Percentiles rank a stretch among this genome's conserved stretches.
Conservation (phyloP, 805 yeast species). For the Starmerella asiatica region DNA sequence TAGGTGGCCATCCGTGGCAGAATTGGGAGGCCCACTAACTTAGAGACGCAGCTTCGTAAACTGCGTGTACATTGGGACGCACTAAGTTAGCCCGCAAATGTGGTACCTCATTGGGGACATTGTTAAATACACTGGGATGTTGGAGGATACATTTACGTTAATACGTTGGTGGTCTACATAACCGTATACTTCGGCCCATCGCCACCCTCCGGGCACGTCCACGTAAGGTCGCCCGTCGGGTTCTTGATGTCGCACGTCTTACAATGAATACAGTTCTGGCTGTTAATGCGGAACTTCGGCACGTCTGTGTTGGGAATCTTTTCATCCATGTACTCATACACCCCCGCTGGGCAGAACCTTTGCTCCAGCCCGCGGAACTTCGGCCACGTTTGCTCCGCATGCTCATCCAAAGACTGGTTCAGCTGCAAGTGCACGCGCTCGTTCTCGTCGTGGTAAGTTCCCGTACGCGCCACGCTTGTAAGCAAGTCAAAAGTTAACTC, state of each 20-base stretch:
- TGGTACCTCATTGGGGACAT: too few relatives aligned
- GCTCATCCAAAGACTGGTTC: slow-evolving; percentile 35
- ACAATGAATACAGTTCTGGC: slow-evolving; percentile 96
- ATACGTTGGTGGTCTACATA: too few relatives aligned
- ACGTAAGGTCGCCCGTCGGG: slow-evolving; percentile 83
- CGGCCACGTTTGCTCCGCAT: slow-evolving; percentile 57
- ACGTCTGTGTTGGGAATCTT: slow-evolving; percentile 32
- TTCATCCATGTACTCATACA: slow-evolving; percentile 80
- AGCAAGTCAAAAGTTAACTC: slow-evolving; percentile 76
- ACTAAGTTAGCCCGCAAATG: too few relatives aligned
- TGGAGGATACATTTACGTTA: too few relatives aligned
- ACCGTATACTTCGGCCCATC: slow-evolving; percentile 94
- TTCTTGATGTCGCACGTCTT: slow-evolving; percentile 96
- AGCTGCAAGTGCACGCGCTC: slow-evolving; percentile 70
- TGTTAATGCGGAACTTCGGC: slow-evolving; percentile 80
- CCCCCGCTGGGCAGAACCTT: slow-evolving; percentile 97
- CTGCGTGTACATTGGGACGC: too few relatives aligned
- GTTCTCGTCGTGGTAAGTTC: slow-evolving; percentile 89
- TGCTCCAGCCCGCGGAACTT: slow-evolving; percentile 76
- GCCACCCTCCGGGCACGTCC: slow-evolving; percentile 99
- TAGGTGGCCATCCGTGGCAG: too few relatives aligned
- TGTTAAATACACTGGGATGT: too few relatives aligned
- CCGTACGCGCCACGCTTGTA: slow-evolving; percentile 93
- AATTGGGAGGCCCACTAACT: too few relatives aligned
- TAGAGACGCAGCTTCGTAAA: too few relatives aligned